Evolutionary conservation across 805 yeast species (phyloP), one percentile per base, ranked within the genome.

Genomic region (Monosporozyma siamensis): DNA sequence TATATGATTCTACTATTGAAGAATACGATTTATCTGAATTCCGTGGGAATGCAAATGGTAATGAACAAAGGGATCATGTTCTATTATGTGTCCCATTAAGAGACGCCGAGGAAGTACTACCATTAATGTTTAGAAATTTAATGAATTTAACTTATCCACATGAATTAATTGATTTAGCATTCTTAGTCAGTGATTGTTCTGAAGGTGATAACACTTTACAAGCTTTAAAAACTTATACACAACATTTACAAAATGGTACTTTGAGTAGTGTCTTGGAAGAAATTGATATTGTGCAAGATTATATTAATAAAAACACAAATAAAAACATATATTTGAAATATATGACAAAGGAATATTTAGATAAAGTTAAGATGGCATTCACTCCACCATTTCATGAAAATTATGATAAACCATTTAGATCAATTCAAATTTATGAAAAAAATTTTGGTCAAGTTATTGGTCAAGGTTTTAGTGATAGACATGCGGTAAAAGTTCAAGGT

Each of bases 141-240:
- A 83, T 82, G 90, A 85, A 86, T 60, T 67, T 86, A 63, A 84
- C 94, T 1, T 86, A 86, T 58, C 87, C 84, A 43, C 95, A 87
- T 58, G 71, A 75, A 20, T 65, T 84, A 48, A 80, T 86, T 42
- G 95, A 86, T 63, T 68, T 84, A 46, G 89, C 88, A 14, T 84
- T 84, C 54, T 67, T 84, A 54, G 89, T 84, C 3, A 78, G 86
- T 47, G 95, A 84, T 63, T 83, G 92, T 54, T 77, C 88, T 1
- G 71, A 69, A 27, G 73, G 63, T 36, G 92, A 83, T 53, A 67
- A 67, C 21, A 83, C 92, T 1, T 60, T 82, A 49, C 82, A 80
- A 45, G 72, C 79, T 1, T 69, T 82, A 14, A 71, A 78, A 48
- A 80, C 80, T 38, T 82, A 75, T 55, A 70, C 86, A 2, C 70